These are phyloP conservation scores for Pulveroboletus frians DNA, from an alignment of 768 basidiomycete genomes.

Conservation along the genomic window DNA sequence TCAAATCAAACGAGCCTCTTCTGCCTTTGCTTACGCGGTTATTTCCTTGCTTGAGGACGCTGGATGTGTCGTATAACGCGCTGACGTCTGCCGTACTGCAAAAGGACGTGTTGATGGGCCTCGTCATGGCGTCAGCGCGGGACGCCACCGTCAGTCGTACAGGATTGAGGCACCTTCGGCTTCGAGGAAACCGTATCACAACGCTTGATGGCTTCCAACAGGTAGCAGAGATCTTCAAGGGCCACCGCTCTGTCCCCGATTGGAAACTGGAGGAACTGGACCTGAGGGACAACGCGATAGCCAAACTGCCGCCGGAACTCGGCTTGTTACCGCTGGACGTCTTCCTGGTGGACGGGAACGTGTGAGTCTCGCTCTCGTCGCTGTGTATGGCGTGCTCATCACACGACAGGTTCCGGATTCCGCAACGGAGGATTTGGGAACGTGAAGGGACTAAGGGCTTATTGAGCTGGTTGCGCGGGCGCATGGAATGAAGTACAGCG, in stretches of 20 bases:
- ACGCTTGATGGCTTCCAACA: slow-evolving; percentile 58
- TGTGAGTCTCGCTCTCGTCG: slow-evolving; percentile 42
- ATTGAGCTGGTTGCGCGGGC: slow-evolving; percentile 70
- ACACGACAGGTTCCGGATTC: slow-evolving; percentile 73
- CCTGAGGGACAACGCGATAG: slow-evolving; percentile 75
- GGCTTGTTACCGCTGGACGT: slow-evolving; percentile 76
- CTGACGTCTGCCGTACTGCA: slow-evolving; percentile 52
- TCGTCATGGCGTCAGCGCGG: slow-evolving; percentile 46
- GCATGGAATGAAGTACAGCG: slow-evolving; percentile 47
- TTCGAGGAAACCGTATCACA: slow-evolving; percentile 64
- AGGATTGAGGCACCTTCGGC: slow-evolving; percentile 59
- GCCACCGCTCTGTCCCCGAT: slow-evolving; percentile 52
- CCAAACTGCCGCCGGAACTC: slow-evolving; percentile 60
- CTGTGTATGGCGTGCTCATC: background rate
- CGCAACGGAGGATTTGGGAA: slow-evolving; percentile 79
- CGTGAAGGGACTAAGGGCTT: slow-evolving; percentile 80
- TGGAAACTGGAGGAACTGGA: slow-evolving; percentile 85
- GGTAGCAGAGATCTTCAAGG: slow-evolving; percentile 61
- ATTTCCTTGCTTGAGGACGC: slow-evolving; percentile 64
- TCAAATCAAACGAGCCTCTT: slow-evolving; percentile 48
- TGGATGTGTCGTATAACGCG: slow-evolving; percentile 74
- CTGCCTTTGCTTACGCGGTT: slow-evolving; percentile 56
- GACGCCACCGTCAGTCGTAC: slow-evolving; percentile 29
- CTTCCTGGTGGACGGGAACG: slow-evolving; percentile 79
- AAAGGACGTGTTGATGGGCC: slow-evolving; percentile 40